Base-by-base conservation (phyloP, 2,329 filamentous ascomycete species). In the Macrophomina phaseolina region DNA sequence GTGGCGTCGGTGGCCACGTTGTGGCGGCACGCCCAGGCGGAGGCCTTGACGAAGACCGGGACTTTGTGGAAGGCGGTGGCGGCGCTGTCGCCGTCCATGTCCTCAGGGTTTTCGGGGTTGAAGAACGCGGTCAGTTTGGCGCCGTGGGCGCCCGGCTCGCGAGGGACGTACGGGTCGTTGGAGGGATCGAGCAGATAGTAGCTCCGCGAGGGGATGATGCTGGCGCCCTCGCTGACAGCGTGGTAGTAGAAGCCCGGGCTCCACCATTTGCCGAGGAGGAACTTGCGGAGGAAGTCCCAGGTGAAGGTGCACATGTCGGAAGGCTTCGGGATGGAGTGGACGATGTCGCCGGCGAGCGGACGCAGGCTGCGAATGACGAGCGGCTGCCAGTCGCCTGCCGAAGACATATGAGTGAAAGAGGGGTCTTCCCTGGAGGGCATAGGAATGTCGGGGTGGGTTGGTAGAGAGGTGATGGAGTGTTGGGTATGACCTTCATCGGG, bases 91-190 rank as follows among this genome's bases (percentile, higher is more conserved):
- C 63, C 65, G 12, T 69, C 69, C 4, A 68, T 64, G 9, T 78
- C 76, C n/a, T 74, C 71, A 0, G 73, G 71, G 3, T 75, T 73
- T 7, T 72, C 68, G 18, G 66, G 60, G 69, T 82, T 82, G 77
- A 81, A 81, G 74, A 83, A 81, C 0, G 81, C 76, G 0, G 78
- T 81, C 8, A 84, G 71, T 68, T 83, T 83, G 4, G 81, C 81
- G 36, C 82, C 82, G 65, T 83, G 81, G 23, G 73, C 49, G 61
- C 81, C 80, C 2, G 81, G 78, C 0, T 56, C n/a, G 1, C 67
- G 63, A 0, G 82, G 82, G 5, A 81, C 71, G 69, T 78, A 82
- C 1, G 81, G 81, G 63, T 84, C 81, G 42, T 71, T 68, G 0
- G 68, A 58, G 0, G 69, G 65, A 36, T 82, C 76, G 16, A 83